Evolutionary conservation across 2,329 filamentous ascomycete genomes (phyloP).

Genomic region (Karstenula rhodostoma): DNA sequence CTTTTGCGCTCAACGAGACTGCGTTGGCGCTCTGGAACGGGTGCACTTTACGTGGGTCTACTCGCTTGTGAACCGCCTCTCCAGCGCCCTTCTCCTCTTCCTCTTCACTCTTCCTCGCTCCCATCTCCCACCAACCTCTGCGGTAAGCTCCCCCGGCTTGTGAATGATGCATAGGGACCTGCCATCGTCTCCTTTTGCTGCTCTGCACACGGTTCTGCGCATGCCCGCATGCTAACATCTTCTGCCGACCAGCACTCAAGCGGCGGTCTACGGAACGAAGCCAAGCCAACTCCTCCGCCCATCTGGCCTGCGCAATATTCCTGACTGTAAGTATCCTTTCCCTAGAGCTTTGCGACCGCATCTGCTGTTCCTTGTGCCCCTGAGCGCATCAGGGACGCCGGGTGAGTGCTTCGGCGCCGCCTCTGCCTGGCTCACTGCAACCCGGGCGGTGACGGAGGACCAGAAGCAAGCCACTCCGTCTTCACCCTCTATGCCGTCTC

Average conservation of each 20-base stretch:
- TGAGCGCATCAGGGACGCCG: slow-evolving; percentile 24
- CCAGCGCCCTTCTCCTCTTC: slow-evolving; percentile 18
- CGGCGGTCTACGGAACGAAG: slow-evolving; percentile 49
- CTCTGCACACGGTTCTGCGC: slow-evolving; percentile 26
- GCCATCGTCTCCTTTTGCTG: slow-evolving; percentile 23
- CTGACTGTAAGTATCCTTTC: slow-evolving; percentile 46
- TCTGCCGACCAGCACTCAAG: slow-evolving; percentile 37
- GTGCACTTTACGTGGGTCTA: slow-evolving; percentile 3
- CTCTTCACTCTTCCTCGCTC: too few relatives aligned
- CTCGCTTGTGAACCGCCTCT: slow-evolving; percentile 18
- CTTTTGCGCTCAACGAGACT: slow-evolving; percentile 9
- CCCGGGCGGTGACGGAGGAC: slow-evolving; percentile 41
- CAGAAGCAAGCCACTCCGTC: slow-evolving; percentile 32
- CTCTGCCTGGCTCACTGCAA: slow-evolving; percentile 39
- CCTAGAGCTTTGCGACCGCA: slow-evolving; percentile 42
- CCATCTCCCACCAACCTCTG: slow-evolving; percentile 8
- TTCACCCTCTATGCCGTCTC: slow-evolving; percentile 27
- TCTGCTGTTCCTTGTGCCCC: slow-evolving; percentile 19
- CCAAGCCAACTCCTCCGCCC: slow-evolving; percentile 38
- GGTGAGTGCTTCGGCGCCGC: slow-evolving; percentile 30
- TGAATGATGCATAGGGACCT: slow-evolving; percentile 17
- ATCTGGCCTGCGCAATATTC: slow-evolving; percentile 33
- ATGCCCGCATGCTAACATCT: slow-evolving; percentile 39
- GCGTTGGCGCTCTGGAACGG: slow-evolving; percentile 10
- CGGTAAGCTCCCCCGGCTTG: slow-evolving; percentile 10